Conservation (phyloP, 805 yeast species). For the Wickerhamomyces alni region DNA sequence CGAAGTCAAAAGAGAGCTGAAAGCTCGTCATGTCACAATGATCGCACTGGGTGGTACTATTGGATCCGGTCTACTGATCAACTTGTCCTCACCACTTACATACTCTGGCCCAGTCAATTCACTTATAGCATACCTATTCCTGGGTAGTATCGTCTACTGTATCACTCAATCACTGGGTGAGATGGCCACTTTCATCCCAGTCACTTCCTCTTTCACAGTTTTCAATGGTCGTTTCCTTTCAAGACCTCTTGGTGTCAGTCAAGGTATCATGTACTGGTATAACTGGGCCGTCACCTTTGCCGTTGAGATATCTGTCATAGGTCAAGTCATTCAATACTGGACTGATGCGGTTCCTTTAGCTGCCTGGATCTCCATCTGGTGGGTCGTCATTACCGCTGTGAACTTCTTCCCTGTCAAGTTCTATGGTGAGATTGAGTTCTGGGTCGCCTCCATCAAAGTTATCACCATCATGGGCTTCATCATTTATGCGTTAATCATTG, state of each 20-base stretch:
- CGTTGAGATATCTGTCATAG: conserved; percentile 65
- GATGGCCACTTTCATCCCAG: conserved; percentile 76
- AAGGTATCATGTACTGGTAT: conserved; percentile 72
- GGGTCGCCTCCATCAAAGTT: conserved; percentile 65
- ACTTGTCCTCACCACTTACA: conserved; percentile 48
- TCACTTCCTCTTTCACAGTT: conserved; percentile 60
- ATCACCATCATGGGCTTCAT: conserved; percentile 65
- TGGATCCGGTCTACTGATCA: conserved; percentile 72
- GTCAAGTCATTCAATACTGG: conserved; percentile 63
- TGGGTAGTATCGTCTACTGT: conserved; percentile 58
- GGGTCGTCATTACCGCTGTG: conserved; percentile 45
- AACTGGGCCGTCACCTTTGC: conserved; percentile 77
- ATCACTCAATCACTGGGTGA: conserved; percentile 74
- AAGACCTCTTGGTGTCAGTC: conserved; percentile 66
- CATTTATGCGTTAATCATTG: conserved; percentile 62
- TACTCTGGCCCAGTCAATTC: conserved; percentile 67
- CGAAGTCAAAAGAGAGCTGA: conserved; percentile 53
- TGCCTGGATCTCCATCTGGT: conserved; percentile 68
- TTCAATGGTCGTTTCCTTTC: conserved; percentile 62
- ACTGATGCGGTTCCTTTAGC: conserved; percentile 62
- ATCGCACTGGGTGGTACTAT: conserved; percentile 77
- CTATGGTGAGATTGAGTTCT: conserved; percentile 73
- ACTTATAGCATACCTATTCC: conserved; percentile 57
- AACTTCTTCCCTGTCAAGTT: conserved; percentile 64
- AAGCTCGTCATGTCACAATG: conserved; percentile 68